These are phyloP conservation scores for Tephrocybe rancida DNA, from an alignment of 768 basidiomycete species.

Conservation along the genomic window DNA sequence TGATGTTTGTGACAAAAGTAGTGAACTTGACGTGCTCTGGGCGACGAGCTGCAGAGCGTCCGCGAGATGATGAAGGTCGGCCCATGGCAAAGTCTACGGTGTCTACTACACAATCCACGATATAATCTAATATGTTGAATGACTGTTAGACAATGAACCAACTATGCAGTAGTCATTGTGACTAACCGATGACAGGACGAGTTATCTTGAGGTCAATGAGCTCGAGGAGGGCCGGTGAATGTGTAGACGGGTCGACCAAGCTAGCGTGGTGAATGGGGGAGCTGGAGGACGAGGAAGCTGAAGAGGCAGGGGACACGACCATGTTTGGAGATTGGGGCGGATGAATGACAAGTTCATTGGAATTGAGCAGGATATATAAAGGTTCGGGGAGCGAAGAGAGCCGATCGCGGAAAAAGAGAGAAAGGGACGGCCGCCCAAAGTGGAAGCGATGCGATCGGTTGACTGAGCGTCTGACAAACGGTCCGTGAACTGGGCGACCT, in stretches of 20 bases:
- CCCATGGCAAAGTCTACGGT: conserved; percentile 79
- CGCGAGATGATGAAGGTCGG: conserved; percentile 55
- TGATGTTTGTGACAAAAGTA: conserved; percentile 67
- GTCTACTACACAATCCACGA: conserved; percentile 68
- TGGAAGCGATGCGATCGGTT: conserved; percentile 22
- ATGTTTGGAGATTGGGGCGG: conserved; percentile 23
- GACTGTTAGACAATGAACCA: too few species aligned
- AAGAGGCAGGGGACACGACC: conserved; percentile 20
- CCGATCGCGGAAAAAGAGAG: conserved; percentile 31
- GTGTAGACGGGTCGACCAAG: conserved; percentile 64
- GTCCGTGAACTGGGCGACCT: conserved; percentile 15
- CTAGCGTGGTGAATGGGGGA: conserved; percentile 43
- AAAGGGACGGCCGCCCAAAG: conserved; percentile 17
- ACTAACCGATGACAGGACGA: conserved; percentile 65
- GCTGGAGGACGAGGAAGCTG: conserved; percentile 27
- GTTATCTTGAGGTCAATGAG: conserved; percentile 69
- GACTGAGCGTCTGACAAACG: conserved; percentile 25
- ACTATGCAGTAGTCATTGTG: too few species aligned
- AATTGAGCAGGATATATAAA: conserved; percentile 32
- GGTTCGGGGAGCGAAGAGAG: conserved; percentile 31
- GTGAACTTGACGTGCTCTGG: conserved; percentile 60
- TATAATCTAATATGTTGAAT: conserved; percentile 51
- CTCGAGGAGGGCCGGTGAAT: conserved; percentile 68
- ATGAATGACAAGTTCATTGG: conserved; percentile 18
- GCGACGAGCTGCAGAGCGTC: conserved; percentile 47